phyloP scores from a whole-genome alignment of 1,284 basidiomycete species.

The Phellopilus nigrolimitatus region DNA sequence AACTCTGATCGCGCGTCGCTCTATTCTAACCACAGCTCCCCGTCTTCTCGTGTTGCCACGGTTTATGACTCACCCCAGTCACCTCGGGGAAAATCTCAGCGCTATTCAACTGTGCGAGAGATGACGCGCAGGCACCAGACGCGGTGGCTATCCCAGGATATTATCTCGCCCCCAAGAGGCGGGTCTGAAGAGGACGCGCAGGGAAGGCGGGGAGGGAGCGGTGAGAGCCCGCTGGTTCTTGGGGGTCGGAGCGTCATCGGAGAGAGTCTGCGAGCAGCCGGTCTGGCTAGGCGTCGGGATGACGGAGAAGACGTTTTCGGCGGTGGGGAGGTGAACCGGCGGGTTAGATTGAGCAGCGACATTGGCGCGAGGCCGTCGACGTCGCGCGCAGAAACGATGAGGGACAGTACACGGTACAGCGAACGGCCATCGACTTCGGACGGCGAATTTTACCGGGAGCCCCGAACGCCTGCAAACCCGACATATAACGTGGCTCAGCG shows the following conservation, averaged over 20 bases:
- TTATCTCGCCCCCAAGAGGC: constrained; percentile 28
- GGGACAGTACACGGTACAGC: constrained; percentile 10
- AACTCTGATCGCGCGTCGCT: constrained; percentile 22
- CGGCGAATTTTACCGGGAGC: constrained; percentile 13
- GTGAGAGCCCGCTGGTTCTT: constrained; percentile 52
- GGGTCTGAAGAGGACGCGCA: constrained; percentile 35
- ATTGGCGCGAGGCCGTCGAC: constrained; percentile 6
- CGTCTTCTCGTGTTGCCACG: constrained; percentile 19
- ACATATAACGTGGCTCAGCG: constrained; percentile 21
- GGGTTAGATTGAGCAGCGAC: constrained; percentile 13
- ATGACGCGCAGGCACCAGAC: constrained; percentile 44
- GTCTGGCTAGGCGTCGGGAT: constrained; percentile 42
- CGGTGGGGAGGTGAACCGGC: constrained; percentile 14
- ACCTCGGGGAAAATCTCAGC: constrained; percentile 27
- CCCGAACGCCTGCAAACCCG: constrained; percentile 26
- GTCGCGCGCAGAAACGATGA: neutral
- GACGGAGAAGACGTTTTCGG: constrained; percentile 39
- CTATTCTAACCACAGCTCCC: constrained; percentile 18
- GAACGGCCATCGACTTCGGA: constrained; percentile 6
- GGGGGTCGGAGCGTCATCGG: constrained; percentile 54
- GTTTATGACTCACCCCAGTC: constrained; percentile 19
- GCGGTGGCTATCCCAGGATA: constrained; percentile 46
- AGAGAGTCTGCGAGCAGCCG: constrained; percentile 69
- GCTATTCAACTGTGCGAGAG: constrained; percentile 43
- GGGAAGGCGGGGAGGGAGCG: constrained; percentile 54